Conservation (phyloP, 768 basidiomycete species). For the Naganishia vishniacii region DNA sequence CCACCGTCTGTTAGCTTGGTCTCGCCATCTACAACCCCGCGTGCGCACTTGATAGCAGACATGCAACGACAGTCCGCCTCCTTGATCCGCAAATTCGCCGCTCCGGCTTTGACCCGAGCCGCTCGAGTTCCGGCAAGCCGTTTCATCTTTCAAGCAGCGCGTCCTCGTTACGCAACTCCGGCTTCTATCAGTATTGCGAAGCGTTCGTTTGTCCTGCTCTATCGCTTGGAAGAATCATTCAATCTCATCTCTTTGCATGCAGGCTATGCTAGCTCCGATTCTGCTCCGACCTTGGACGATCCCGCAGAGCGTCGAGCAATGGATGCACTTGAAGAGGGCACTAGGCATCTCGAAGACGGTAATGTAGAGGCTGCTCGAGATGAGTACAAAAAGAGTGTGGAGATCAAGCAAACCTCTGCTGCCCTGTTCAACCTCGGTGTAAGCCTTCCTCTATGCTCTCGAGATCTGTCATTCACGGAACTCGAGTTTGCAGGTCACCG, state of each 20-base stretch:
- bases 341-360: conserved; percentile 39
- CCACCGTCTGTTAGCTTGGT: too few relatives aligned
- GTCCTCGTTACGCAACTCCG: neutral
- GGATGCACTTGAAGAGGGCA: conserved; percentile 39
- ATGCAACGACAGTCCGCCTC: conserved; percentile 8
- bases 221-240: too few relatives aligned
- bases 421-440: conserved; percentile 47
- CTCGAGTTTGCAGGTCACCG: conserved; percentile 35
- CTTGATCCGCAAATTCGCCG: neutral
- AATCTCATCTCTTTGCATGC: neutral
- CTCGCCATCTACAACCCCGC: neutral
- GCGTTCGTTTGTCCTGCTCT: neutral
- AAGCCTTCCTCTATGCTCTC: conserved; percentile 18
- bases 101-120: neutral
- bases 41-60: neutral
- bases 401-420: conserved; percentile 35
- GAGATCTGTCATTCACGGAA: neutral
- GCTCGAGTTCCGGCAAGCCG: neutral
- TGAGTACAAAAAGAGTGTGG: conserved; percentile 37
- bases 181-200: neutral
- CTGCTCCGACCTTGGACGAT: conserved; percentile 27
- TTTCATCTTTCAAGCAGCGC: neutral
- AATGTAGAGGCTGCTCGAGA: conserved; percentile 38
- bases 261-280: conserved; percentile 22
- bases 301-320: conserved; percentile 35